Conservation (phyloP, 2,329 filamentous ascomycete genomes). For the Penicillium sp. region DNA sequence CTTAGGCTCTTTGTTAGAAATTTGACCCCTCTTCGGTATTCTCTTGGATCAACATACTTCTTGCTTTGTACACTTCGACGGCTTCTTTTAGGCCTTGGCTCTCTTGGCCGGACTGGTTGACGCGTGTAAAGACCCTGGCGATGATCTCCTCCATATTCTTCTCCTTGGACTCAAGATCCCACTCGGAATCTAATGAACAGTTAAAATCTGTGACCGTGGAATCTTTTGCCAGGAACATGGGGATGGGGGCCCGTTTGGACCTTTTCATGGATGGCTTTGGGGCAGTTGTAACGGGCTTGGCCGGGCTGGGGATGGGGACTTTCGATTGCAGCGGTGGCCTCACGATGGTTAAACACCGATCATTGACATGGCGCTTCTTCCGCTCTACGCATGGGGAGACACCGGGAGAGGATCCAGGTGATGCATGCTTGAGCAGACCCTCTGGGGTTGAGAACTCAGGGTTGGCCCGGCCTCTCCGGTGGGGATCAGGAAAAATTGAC, state of each 20-base stretch:
- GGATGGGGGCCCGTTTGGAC: conserved; percentile 29
- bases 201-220: conserved; percentile 64
- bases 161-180: conserved; percentile 73
- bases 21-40: not conserved
- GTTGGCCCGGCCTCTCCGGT: not conserved
- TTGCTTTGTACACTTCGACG: conserved; percentile 65
- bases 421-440: no score
- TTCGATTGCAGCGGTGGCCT: conserved; percentile 31
- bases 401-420: not conserved
- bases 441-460: no score
- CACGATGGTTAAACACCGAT: conserved; percentile 30
- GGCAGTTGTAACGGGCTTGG: conserved; percentile 27
- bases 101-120: conserved; percentile 63
- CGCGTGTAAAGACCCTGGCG: conserved; percentile 62
- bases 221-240: conserved; percentile 60
- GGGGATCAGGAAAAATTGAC: not conserved
- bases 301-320: conserved; percentile 17
- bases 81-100: conserved; percentile 67
- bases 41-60: conserved; percentile 51
- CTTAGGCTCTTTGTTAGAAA: conserved; percentile 29
- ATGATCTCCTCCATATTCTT: conserved; percentile 72
- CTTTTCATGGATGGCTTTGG: conserved; percentile 5
- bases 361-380: conserved; percentile 6
- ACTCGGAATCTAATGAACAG: conserved; percentile 38
- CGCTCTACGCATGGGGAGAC: not conserved